Base-by-base conservation (phyloP, 1,284 basidiomycete species). In the Malassezia arunalokei region DNA sequence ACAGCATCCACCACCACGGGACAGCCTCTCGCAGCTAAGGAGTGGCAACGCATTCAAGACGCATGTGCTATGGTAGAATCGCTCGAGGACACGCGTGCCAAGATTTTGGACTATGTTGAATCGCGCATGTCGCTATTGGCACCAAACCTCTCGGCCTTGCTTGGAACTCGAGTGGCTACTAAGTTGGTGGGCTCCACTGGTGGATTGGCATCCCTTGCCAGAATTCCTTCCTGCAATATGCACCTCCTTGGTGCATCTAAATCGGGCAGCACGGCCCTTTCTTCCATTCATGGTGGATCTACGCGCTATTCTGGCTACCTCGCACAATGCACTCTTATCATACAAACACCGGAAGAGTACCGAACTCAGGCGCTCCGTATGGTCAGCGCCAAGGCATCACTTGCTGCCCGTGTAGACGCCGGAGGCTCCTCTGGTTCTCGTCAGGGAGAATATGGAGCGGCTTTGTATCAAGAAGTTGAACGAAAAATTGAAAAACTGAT, bases 161-260 rank as follows among this genome's bases (percentile, higher is more conserved):
- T 98, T 74, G 92, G 94, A 71, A 95, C 92, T 49, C 87, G 87
- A 59, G 92, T 90, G 77, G 94, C 94, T 40, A 92, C 94, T 43
- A 98, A 98, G 78, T 78, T 99, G 43, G 83, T 99, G 41, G 94
- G 94, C 73, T 88, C 95, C 41, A 90, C 94, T 31, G 94, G 94
- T 54, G 94, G 94, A 40, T 79, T 99, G 15, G 81, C 81, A 46
- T 87, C 86, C 0, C 79, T 98, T 37, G 85, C 86, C 45, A 91
- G 94, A 74, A 92, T 95, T 80, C 94, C 94, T 5, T 79, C 87
- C 3, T 92, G 89, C 75, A 98, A 98, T 74, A 84, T 95, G 57
- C 58, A 91, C 86, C 81, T 98, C 8, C 83, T 98, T 38, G 94
- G 94, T 43, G 89, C 92, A 0, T 84, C 91, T 73, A 85, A 82